These are phyloP conservation scores for Corniculantispora saksenae DNA, from an alignment of 2,329 filamentous ascomycete species.

Conservation along the genomic window DNA sequence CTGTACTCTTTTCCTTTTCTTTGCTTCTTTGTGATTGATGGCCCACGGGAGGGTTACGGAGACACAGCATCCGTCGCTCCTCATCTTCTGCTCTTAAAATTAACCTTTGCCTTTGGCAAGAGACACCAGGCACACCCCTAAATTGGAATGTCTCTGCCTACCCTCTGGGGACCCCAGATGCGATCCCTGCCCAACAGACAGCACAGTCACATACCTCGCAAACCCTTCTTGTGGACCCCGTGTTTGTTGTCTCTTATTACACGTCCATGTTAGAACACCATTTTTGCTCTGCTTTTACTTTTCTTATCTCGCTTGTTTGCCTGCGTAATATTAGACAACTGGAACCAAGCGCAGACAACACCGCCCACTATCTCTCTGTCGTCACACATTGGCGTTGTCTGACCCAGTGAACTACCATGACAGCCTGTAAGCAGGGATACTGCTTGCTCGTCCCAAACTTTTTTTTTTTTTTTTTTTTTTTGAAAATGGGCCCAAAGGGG, in stretches of 20 bases:
- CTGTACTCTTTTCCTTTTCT: no score
- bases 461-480: no score
- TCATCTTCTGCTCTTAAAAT: no score
- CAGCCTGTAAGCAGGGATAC: background rate
- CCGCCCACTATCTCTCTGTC: background rate
- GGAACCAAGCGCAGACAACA: background rate
- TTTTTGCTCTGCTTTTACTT: background rate
- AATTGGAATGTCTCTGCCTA: constrained; percentile 6
- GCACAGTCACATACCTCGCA: background rate
- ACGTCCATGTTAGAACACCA: background rate
- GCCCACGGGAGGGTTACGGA: no score
- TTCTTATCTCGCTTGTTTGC: background rate
- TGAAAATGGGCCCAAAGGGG: no score
- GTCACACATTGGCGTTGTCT: constrained; percentile 5
- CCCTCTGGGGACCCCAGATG: constrained; percentile 15
- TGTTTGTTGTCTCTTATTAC: background rate
- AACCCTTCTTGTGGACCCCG: background rate
- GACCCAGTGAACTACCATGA: background rate
- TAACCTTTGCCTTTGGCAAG: no score
- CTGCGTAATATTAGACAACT: background rate
- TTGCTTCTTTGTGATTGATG: no score
- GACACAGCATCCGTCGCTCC: no score
- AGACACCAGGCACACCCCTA: no score
- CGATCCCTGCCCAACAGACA: background rate
- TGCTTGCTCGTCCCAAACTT: no score